phyloP scores from a whole-genome alignment of 116 monocot genomes.

The Papilionanthe hybrid region DNA sequence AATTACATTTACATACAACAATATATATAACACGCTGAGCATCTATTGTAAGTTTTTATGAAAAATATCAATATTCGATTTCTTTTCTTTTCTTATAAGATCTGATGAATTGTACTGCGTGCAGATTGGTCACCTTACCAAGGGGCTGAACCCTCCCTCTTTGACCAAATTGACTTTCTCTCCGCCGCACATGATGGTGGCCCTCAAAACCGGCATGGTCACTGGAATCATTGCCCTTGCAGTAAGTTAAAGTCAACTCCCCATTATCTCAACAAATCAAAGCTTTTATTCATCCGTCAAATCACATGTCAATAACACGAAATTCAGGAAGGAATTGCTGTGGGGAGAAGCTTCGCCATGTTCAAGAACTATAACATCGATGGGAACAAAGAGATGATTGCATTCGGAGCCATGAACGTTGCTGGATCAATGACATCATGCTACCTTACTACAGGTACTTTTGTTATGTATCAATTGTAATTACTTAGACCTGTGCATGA shows the following conservation, averaged over 20 bases:
- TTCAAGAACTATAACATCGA: constrained; percentile 96
- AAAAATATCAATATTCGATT: too few relatives aligned
- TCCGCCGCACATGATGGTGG: constrained; percentile 47
- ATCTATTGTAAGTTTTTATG: too few relatives aligned
- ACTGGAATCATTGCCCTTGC: constrained; percentile 88
- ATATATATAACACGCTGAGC: too few relatives aligned
- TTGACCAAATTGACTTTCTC: constrained; percentile 47
- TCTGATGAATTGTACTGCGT: background rate
- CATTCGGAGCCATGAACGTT: constrained; percentile 93
- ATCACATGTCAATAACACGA: background rate
- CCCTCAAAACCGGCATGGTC: constrained; percentile 67
- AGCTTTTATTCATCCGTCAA: background rate
- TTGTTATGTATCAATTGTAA: background rate
- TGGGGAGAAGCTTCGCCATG: constrained; percentile 89
- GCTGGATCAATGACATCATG: constrained; percentile 81
- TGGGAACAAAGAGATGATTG: constrained; percentile 99
- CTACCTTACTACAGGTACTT: constrained; percentile 81
- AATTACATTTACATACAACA: too few relatives aligned
- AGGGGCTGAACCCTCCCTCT: constrained; percentile 79
- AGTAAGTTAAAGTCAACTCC: constrained; percentile 43
- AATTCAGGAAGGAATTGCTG: constrained; percentile 95
- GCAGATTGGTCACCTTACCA: constrained; percentile 80
- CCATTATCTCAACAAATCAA: background rate
- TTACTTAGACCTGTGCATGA: background rate
- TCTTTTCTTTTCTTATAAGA: too few relatives aligned